A percentile compares a stretch with the other conserved stretches of the same genome.
phyloP scores from a whole-genome alignment of 768 basidiomycete species.

The Suillus plorans region DNA sequence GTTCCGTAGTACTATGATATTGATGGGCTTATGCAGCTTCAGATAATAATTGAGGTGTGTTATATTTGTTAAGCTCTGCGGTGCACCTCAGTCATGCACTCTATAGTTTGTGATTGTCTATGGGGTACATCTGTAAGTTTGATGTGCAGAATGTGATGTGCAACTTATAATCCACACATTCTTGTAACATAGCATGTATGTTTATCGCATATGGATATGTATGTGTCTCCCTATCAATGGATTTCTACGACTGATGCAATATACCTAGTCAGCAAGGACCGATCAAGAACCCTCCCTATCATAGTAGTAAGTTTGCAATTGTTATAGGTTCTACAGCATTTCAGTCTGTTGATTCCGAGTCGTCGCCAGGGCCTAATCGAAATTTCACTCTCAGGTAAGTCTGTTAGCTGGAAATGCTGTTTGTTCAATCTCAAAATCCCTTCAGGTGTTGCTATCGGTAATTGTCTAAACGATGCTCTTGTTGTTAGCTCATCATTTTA shows the following conservation, averaged over 20 bases:
- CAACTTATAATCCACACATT: neutral
- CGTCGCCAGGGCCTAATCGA: neutral
- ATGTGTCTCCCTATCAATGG: neutral
- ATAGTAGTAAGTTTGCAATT: neutral
- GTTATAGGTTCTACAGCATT: neutral
- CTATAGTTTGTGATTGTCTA: neutral
- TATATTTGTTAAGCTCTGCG: no score
- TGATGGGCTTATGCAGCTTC: neutral
- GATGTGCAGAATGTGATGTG: neutral
- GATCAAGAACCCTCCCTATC: neutral
- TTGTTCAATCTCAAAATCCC: neutral
- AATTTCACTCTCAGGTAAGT: neutral
- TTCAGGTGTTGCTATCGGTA: conserved; percentile 3
- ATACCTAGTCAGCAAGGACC: neutral
- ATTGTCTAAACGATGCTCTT: neutral
- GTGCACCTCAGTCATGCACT: neutral
- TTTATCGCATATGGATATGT: conserved; percentile 8
- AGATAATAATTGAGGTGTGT: neutral
- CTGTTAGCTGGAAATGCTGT: neutral
- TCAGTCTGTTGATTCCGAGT: neutral
- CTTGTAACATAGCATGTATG: neutral
- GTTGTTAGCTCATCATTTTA: neutral
- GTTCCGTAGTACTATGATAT: neutral
- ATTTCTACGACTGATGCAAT: neutral
- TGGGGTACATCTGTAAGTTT: neutral